These are phyloP conservation scores for Lactifluus pinguis DNA, from an alignment of 768 basidiomycete genomes.

Conservation along the genomic window DNA sequence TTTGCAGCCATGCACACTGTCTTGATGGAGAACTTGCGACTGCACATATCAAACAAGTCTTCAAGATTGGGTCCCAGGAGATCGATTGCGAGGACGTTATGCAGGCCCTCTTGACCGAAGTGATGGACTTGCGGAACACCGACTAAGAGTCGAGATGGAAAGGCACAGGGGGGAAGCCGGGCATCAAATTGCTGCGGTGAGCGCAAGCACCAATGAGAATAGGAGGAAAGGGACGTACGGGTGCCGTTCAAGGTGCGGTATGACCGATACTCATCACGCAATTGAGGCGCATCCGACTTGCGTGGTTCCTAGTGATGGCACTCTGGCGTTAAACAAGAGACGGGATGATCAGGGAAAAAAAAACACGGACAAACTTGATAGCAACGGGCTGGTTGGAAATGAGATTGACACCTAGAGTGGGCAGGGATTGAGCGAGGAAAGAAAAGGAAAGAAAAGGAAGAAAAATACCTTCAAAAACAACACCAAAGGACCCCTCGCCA, in stretches of 20 bases:
- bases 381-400: slow-evolving; percentile 83
- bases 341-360: neutral
- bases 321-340: slow-evolving; percentile 9
- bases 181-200: neutral
- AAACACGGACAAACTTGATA: slow-evolving; percentile 82
- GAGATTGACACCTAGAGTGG: slow-evolving; percentile 64
- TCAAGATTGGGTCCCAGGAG: slow-evolving; percentile 95
- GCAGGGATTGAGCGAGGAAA: neutral
- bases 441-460: neutral
- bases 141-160: slow-evolving; percentile 36
- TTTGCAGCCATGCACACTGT: slow-evolving; percentile 98
- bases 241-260: slow-evolving; percentile 92
- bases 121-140: slow-evolving; percentile 98
- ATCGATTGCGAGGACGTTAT: slow-evolving; percentile 93
- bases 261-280: slow-evolving; percentile 94
- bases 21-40: slow-evolving; percentile 96
- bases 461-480: slow-evolving; percentile 83
- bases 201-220: neutral
- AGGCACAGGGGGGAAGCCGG: neutral
- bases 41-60: slow-evolving; percentile 98
- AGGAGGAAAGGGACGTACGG: slow-evolving; percentile 41
- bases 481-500: slow-evolving; percentile 98
- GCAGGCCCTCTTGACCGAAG: slow-evolving; percentile 96
- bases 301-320: slow-evolving; percentile 63
- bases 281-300: slow-evolving; percentile 96